Base-by-base conservation (phyloP, 1,284 basidiomycete species). In the Porodaedalea pini region DNA sequence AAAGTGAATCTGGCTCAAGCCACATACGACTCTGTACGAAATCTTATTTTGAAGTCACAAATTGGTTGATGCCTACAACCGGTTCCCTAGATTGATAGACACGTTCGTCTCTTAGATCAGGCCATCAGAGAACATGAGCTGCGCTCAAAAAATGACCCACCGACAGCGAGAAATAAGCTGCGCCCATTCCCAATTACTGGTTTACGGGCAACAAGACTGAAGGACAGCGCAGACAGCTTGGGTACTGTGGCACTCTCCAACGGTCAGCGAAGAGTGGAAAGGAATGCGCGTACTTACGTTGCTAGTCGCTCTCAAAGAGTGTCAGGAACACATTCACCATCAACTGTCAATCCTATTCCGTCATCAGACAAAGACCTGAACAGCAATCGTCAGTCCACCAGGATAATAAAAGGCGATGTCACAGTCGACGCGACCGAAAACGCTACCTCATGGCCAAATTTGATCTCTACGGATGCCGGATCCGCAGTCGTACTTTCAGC, bases 1-100 rank as follows among this genome's bases (percentile, higher is more conserved):
- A 90, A 90, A 66, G 79, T 86, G 29, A 86, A 82, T 64, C 74
- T 90, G 27, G 84, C 88, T 4, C 80, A 83, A 65, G 80, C 86
- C 15, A 80, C 80, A 27, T 79, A 80, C 60, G 85, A 88, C 66
- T 80, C 83, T 13, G 88, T 89, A 67, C 57, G 80, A 69, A 8
- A 17, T 11, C 44, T 31, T 2, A 41, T 19, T 27, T 6, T 62
- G 34, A 19, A 4, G 25, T 47, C 13, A n/a, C n/a, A n/a, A n/a
- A n/a, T 25, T 45, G 48, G 25, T 4, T n/a, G 13, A 29, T 47
- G 10, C 10, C 25, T 31, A 31, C 43, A 32, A 48, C 50, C 78
- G 31, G 19, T 21, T n/a, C 23, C 19, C 4, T 54, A 76, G 88
- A 78, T 88, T 8, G 85, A 88, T 59, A 75, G 87, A 47, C 85